Base-by-base conservation (phyloP, 257 asterid species). In the Mentha longifolia region DNA sequence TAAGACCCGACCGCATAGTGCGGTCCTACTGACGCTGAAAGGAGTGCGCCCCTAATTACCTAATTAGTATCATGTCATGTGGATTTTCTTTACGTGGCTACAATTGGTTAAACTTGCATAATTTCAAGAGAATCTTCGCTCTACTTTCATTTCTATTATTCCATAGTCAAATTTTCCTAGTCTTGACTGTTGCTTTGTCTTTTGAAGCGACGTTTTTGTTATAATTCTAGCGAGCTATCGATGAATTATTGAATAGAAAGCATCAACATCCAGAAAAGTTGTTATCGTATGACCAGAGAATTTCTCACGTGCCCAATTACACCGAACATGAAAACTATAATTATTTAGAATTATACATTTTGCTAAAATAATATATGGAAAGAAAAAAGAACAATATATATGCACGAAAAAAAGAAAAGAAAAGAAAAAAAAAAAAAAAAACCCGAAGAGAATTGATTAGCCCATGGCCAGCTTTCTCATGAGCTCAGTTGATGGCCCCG, bases 401-500 rank as follows among this genome's bases (percentile, higher is more conserved):
- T 35, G 39, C 39, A 35, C 39, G 37, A 33, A 33, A 33, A 50
- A 16, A 14, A 14, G 16, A 49, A 49, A 15, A 1, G 5, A 11
- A 45, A 45, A 28, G 2, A 33, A 35, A 35, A 35, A 6, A 1
- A n/a, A n/a, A n/a, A n/a, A n/a, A n/a, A n/a, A n/a, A n/a, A n/a
- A n/a, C n/a, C n/a, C 0, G 8, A 35, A 45, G 55, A 6, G 42
- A 2, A 64, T 41, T 42, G 14, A 42, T 6, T 35, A 83, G 73
- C 77, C 91, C 96, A 91, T 91, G 37, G 96, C 95, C 79, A n/a
- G n/a, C n/a, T 85, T 89, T 73, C 83, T 83, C 9, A 88, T 80
- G 59, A 91, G 86, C 83, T 91, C 97, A 91, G 71, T 91, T 91
- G 85, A 91, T 87, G n/a, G 97, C 97, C 8, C 97, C 97, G 2